Evolutionary conservation across 2,329 filamentous ascomycete species (phyloP).

Genomic region (Bipolaris oryzae): DNA sequence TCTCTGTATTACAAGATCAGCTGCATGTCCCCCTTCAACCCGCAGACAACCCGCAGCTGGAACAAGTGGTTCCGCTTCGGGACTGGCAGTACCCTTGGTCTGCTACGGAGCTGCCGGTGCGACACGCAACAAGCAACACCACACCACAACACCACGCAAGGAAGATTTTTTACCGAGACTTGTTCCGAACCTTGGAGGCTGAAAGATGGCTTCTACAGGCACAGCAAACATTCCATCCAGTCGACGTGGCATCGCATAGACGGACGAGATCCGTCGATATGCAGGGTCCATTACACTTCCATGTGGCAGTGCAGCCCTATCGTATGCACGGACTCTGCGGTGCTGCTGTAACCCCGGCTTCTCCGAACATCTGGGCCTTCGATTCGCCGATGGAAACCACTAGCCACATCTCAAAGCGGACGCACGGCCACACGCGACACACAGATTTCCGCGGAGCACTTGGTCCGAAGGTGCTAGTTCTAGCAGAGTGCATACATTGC

Average conservation of each 20-base stretch:
- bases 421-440: conserved; percentile 9
- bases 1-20: neutral
- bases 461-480: neutral
- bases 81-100: conserved; percentile 2
- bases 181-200: conserved; percentile 6
- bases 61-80: conserved; percentile 8
- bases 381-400: conserved; percentile 21
- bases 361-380: conserved; percentile 22
- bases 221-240: conserved; percentile 15
- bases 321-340: conserved; percentile 16
- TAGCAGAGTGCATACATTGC: neutral
- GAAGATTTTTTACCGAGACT: conserved; percentile 22
- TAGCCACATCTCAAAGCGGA: conserved; percentile 31
- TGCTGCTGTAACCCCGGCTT: conserved; percentile 19
- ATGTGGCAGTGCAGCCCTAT: conserved; percentile 31
- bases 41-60: conserved; percentile 16
- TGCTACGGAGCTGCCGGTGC: conserved; percentile 6
- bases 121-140: neutral
- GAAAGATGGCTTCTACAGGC: conserved; percentile 13
- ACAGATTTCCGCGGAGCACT: neutral
- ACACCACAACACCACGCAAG: conserved; percentile 6
- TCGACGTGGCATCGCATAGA: conserved; percentile 25
- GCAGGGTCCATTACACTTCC: conserved; percentile 19
- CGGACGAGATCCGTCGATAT: conserved; percentile 11
- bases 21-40: conserved; percentile 4